A percentile compares a stretch with the other conserved stretches of the same genome.
Evolutionary conservation across 208 protist species (phyloP).

Genomic region (Trichomonas gallinae): DNA sequence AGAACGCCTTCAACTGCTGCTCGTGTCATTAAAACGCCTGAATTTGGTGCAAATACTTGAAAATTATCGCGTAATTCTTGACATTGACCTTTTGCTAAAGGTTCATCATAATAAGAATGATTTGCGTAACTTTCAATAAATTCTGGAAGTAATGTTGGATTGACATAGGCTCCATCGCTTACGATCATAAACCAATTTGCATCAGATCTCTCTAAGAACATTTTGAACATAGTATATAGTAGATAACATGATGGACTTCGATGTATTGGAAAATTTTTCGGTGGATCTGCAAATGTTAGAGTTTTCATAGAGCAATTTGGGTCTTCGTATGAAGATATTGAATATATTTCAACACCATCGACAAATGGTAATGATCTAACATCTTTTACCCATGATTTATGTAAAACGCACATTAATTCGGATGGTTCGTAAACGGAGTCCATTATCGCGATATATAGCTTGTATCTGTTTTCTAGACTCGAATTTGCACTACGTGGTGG

Average conservation of each 20-base stretch:
- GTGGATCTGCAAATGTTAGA: not conserved
- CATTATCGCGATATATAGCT: not conserved
- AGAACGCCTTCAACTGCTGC: not conserved
- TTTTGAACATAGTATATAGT: not conserved
- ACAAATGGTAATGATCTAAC: not conserved
- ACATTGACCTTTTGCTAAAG: not conserved
- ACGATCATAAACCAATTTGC: not conserved
- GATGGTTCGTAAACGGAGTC: not conserved
- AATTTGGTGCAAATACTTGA: not conserved
- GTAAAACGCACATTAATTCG: not conserved
- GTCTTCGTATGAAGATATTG: not conserved
- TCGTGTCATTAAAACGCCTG: not conserved
- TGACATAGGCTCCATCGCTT: not conserved
- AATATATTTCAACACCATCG: constrained; percentile 4
- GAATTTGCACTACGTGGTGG: not conserved
- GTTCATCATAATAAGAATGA: not conserved
- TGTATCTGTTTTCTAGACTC: not conserved
- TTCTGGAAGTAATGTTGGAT: not conserved
- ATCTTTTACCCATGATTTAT: not conserved
- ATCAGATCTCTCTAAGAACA: not conserved
- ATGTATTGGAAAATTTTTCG: not conserved
- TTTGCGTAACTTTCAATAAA: not conserved
- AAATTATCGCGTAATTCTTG: not conserved
- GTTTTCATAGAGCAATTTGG: not conserved
- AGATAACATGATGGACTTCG: not conserved